phyloP scores from a whole-genome alignment of 345 rosid species.

The Moringa oleifera region DNA sequence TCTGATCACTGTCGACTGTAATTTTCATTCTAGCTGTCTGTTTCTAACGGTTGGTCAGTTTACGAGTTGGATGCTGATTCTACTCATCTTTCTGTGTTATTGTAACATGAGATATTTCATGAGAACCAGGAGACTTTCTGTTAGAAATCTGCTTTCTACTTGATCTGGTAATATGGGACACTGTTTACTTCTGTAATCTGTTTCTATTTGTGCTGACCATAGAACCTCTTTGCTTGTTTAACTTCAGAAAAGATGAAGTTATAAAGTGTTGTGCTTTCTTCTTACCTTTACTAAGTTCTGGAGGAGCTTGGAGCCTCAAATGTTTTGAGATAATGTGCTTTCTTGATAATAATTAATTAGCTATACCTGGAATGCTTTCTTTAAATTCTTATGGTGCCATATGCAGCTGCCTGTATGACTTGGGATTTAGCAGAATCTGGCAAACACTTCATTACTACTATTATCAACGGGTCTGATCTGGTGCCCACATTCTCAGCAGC shows the following conservation, averaged over 20 bases:
- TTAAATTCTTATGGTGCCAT: constrained; percentile 24
- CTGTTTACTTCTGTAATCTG: background rate
- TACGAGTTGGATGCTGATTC: background rate
- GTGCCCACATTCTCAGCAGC: constrained; percentile 94
- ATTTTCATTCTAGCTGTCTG: background rate
- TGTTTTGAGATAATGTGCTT: too few species aligned
- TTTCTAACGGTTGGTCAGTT: background rate
- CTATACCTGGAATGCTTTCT: background rate
- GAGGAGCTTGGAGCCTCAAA: too few species aligned
- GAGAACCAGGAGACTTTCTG: background rate
- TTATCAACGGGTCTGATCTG: constrained; percentile 88
- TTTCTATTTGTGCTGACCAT: too few species aligned
- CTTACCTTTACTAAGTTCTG: too few species aligned
- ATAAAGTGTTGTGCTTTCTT: too few species aligned
- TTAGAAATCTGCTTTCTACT: too few species aligned
- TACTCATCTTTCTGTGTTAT: background rate
- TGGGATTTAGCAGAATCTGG: constrained; percentile 99
- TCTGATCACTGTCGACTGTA: background rate
- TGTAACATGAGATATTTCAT: background rate
- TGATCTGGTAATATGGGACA: background rate
- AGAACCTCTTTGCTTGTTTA: too few species aligned
- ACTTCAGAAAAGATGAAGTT: too few species aligned
- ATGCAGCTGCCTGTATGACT: constrained; percentile 98
- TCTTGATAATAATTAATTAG: too few species aligned
- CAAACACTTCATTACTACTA: constrained; percentile 72